phyloP scores from a whole-genome alignment of 352 stramenopile genomes.

The Blastocystis sp. region DNA sequence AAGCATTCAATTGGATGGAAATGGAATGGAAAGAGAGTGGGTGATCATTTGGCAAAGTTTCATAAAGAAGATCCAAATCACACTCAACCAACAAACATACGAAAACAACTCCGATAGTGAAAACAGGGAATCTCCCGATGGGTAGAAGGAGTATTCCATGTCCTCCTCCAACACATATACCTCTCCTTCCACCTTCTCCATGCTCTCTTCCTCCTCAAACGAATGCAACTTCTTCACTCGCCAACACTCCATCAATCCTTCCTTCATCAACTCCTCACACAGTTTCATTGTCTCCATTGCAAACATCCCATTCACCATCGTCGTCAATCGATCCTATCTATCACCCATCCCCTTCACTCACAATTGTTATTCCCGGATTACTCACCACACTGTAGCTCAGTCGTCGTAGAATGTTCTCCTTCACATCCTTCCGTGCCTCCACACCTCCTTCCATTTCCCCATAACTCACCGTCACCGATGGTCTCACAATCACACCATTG shows the following conservation, averaged over 20 bases:
- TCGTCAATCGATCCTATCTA: background rate
- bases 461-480: background rate
- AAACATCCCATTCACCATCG: conserved; percentile 24
- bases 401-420: background rate
- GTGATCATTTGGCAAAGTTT: too few species aligned
- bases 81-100: background rate
- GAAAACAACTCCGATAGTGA: background rate
- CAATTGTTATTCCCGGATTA: background rate
- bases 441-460: background rate
- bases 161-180: background rate
- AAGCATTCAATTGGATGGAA: too few species aligned
- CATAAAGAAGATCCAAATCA: too few species aligned
- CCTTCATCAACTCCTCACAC: background rate
- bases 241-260: background rate
- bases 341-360: background rate
- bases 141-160: conserved; percentile 29
- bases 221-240: background rate
- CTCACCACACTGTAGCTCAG: background rate
- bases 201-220: background rate
- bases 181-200: background rate
- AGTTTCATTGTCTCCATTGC: conserved; percentile 23
- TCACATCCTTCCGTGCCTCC: background rate
- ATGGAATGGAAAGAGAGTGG: too few species aligned
- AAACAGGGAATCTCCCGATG: background rate
- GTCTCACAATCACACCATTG: background rate